These are phyloP conservation scores for Cryoendolithus antarcticus DNA, from an alignment of 2,329 filamentous ascomycete genomes.

Conservation along the genomic window DNA sequence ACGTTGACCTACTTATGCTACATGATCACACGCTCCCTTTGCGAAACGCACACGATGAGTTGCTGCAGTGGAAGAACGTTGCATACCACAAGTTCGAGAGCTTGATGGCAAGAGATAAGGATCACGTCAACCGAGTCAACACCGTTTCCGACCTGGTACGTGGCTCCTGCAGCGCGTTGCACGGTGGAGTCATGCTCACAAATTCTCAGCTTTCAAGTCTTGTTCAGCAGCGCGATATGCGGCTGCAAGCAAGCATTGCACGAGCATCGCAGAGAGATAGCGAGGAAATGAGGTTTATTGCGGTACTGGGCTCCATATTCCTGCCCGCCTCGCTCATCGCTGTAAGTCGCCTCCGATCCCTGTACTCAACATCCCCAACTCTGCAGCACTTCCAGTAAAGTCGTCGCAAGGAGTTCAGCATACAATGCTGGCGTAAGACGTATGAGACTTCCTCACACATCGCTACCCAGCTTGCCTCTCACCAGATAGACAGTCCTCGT, in stretches of 20 bases:
- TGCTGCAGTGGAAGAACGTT: slow-evolving; percentile 6
- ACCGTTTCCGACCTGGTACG: slow-evolving; percentile 7
- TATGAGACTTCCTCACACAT: too few relatives aligned
- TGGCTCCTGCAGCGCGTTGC: not conserved
- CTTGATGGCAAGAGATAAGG: slow-evolving; percentile 9
- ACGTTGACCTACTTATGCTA: slow-evolving; percentile 3
- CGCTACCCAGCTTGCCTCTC: too few relatives aligned
- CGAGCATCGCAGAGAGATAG: slow-evolving; percentile 10
- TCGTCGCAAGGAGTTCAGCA: too few relatives aligned
- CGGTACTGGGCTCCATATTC: slow-evolving; percentile 13
- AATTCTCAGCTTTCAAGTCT: slow-evolving; percentile 8
- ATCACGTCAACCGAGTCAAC: slow-evolving; percentile 8
- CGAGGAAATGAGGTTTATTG: slow-evolving; percentile 14
- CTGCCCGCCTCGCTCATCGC: slow-evolving; percentile 11
- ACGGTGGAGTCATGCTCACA: not conserved
- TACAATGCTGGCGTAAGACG: too few relatives aligned
- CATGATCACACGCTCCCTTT: not conserved
- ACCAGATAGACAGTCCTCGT: too few relatives aligned
- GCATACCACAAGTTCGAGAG: slow-evolving; percentile 8
- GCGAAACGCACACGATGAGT: slow-evolving; percentile 5
- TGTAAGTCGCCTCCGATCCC: slow-evolving; percentile 3
- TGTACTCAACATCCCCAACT: not conserved
- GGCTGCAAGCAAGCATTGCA: slow-evolving; percentile 10
- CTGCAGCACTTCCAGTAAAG: too few relatives aligned
- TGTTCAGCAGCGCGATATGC: slow-evolving; percentile 9